Percentiles rank a stretch among this genome's conserved stretches.
Evolutionary conservation across 1,284 basidiomycete genomes (phyloP).

Genomic region (Cystobasidium pallidum): DNA sequence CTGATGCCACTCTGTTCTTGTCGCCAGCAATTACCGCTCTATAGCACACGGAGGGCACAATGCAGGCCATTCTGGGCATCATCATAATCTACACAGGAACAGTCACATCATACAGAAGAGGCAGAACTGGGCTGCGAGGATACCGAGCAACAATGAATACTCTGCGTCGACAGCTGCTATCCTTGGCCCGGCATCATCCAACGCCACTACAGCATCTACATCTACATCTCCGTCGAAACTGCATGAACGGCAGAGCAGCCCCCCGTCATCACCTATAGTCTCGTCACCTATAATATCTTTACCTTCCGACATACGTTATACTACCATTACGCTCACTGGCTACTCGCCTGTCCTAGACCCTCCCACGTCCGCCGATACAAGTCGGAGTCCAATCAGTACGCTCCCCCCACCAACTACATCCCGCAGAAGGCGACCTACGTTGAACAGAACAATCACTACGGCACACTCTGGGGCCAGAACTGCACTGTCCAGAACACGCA

Average conservation of each 20-base stretch:
- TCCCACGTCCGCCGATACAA: neutral
- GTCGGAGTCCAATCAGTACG: neutral
- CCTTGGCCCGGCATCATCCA: neutral
- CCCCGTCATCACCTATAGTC: neutral
- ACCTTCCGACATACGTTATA: neutral
- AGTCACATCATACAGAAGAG: neutral
- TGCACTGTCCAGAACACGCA: neutral
- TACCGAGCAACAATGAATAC: conserved; percentile 1
- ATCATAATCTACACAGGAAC: neutral
- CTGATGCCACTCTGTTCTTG: neutral
- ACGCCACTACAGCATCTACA: neutral
- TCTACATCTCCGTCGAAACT: neutral
- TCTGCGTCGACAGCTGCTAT: neutral
- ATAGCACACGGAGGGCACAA: neutral
- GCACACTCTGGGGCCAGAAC: neutral
- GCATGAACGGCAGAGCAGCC: neutral
- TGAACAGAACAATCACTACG: neutral
- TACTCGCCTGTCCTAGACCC: neutral
- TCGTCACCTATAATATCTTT: too few species aligned
- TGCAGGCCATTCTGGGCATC: neutral
- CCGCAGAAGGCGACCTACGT: neutral
- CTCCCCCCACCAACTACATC: neutral
- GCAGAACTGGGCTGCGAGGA: neutral
- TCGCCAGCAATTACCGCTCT: neutral
- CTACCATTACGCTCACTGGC: neutral